A percentile compares a stretch with the other conserved stretches of the same genome.
Conservation (phyloP, 495 filamentous ascomycete species). For the Daldinia decipiens region DNA sequence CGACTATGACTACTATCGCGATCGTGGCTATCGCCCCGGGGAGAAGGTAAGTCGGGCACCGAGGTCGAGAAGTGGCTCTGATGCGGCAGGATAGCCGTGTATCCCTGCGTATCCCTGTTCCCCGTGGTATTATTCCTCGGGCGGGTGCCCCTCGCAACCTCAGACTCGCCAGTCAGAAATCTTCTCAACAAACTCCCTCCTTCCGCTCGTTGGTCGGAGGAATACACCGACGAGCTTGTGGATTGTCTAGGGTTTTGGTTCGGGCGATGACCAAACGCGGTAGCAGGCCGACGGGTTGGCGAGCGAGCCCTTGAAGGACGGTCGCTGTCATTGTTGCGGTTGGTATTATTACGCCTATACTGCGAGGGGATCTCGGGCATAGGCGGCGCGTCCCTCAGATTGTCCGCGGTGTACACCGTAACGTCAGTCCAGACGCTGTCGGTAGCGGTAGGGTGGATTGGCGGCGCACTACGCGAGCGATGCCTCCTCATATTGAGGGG, state of each 20-base stretch:
- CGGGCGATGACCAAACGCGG: background rate
- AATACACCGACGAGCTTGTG: background rate
- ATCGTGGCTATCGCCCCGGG: background rate
- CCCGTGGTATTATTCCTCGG: background rate
- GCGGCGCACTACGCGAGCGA: background rate
- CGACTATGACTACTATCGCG: background rate
- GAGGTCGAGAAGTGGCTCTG: background rate
- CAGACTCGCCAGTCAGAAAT: background rate
- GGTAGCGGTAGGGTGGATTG: background rate
- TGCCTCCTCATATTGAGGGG: conserved; percentile 33
- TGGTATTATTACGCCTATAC: conserved; percentile 1
- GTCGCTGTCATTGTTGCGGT: background rate
- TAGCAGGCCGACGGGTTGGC: background rate
- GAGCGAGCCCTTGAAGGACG: background rate
- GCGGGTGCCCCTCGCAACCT: background rate
- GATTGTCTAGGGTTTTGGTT: background rate
- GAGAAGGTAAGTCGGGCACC: background rate
- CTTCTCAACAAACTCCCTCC: background rate
- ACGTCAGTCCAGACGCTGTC: conserved; percentile 36
- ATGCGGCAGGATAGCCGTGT: background rate
- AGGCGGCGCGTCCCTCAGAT: conserved; percentile 13
- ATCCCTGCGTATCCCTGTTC: background rate
- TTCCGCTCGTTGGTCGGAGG: background rate
- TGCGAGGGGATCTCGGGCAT: conserved; percentile 34
- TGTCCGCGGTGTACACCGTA: conserved; percentile 26